Percentiles rank a stretch among this genome's conserved stretches.
These are phyloP conservation scores for Peronosclerospora sorghi DNA, from an alignment of 352 stramenopile genomes.

Conservation along the genomic window DNA sequence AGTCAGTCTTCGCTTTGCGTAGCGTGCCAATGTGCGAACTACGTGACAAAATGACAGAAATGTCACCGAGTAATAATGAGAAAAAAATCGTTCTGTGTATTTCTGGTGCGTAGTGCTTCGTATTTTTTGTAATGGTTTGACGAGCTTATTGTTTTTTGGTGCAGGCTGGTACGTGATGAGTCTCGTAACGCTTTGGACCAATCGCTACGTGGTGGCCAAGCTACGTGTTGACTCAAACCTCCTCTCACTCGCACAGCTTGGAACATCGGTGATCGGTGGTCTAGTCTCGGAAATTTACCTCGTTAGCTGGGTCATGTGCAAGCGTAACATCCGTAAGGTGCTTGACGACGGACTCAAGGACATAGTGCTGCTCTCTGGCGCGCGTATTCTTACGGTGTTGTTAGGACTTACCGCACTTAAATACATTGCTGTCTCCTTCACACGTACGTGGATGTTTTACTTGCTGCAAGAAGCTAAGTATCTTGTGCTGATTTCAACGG, in stretches of 20 bases:
- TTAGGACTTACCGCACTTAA: conserved; percentile 84
- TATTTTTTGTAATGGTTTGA: neutral
- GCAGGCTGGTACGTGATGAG: conserved; percentile 73
- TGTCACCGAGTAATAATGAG: conserved; percentile 23
- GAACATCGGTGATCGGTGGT: conserved; percentile 69
- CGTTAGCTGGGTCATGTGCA: conserved; percentile 52
- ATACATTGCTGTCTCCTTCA: conserved; percentile 88
- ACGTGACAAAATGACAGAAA: conserved; percentile 18
- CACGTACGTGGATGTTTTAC: conserved; percentile 29
- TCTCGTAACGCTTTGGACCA: conserved; percentile 74
- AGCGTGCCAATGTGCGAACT: conserved; percentile 14
- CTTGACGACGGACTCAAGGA: conserved; percentile 60
- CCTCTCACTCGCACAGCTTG: conserved; percentile 63
- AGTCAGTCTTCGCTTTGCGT: conserved; percentile 14
- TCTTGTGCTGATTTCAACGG: conserved; percentile 4
- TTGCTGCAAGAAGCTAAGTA: conserved; percentile 4
- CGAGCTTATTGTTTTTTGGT: neutral
- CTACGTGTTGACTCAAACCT: conserved; percentile 68
- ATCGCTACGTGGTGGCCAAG: conserved; percentile 69
- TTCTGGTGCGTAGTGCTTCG: conserved; percentile 21
- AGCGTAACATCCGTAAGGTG: conserved; percentile 34
- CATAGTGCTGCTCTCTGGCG: conserved; percentile 68
- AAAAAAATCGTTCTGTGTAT: conserved; percentile 58
- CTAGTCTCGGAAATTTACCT: conserved; percentile 59
- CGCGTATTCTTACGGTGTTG: conserved; percentile 83